Base-by-base conservation (phyloP, 148 eudicot species). In the Cornus suecica region DNA sequence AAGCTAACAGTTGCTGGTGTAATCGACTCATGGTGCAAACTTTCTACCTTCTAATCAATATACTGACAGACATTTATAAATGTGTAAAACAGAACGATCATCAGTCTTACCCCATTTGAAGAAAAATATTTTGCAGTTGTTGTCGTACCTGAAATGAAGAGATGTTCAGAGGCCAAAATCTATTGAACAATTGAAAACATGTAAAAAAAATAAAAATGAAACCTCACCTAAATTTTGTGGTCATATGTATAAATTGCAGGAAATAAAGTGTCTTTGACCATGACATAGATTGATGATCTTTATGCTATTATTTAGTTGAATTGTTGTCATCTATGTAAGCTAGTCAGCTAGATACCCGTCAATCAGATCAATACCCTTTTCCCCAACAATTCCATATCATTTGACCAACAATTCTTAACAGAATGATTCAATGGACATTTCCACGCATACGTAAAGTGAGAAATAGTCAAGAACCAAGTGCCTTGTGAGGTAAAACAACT, bases 121-220 rank as follows among this genome's bases (percentile, higher is more conserved):
- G 88, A 80, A 94, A 94, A 76, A 95, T 95, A 86, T 80, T 92
- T 87, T 95, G 86, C 77, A 95, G 77, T 77, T 92, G 99, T 69
- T 84, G 84, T 30, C 88, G 84, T 1, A 92, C 97, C 97, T 92
- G 86, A 76, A 74, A 75, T 27, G 34, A 81, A 74, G 28, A 63
- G 69, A 78, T 65, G 77, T 51, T 73, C 48, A 61, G 32, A 69
- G 56, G 34, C 34, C 25, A 5, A 34, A 65, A 69, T 65, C 42
- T 37, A 6, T 6, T 37, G 8, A 32, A 3, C 0, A 37, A 6
- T 6, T 37, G 8, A 32, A 3, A 0, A 37, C 6, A 5, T 37
- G 42, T 16, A 1, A 52, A 2, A 52, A 52, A 52, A 52, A 52
- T 4, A 52, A 52, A 13, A 52, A 13, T 52, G 18, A 8, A 0